A percentile compares a stretch with the other conserved stretches of the same genome.
Conservation (phyloP, 345 rosid genomes). For the Populus davidiana region DNA sequence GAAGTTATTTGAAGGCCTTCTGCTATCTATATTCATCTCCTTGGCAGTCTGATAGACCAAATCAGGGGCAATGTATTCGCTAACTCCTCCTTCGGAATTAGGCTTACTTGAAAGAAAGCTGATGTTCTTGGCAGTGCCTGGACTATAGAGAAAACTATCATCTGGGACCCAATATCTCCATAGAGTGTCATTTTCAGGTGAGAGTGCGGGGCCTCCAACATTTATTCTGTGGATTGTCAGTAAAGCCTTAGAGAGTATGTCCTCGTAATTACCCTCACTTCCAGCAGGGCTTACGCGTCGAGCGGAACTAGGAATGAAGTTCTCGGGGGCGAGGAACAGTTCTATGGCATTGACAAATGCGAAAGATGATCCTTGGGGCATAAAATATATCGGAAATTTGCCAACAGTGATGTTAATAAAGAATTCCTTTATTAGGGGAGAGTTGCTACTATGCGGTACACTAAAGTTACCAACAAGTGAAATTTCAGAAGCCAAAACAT, state of each 20-base stretch:
- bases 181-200: constrained; percentile 31
- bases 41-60: constrained; percentile 42
- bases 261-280: not conserved
- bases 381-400: constrained; percentile 24
- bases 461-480: constrained; percentile 9
- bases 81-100: not conserved
- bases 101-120: rapidly evolving
- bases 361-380: constrained; percentile 38
- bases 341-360: constrained; percentile 70
- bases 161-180: constrained; percentile 49
- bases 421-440: constrained; percentile 10
- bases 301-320: constrained; percentile 18
- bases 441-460: not conserved
- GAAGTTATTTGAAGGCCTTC: not conserved
- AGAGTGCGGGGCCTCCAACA: constrained; percentile 39
- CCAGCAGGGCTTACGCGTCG: constrained; percentile 4
- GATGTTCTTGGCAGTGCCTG: constrained; percentile 16
- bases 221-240: constrained; percentile 37
- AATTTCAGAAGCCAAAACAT: constrained; percentile 12
- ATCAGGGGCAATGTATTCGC: constrained; percentile 38
- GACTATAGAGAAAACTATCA: constrained; percentile 19
- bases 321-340: constrained; percentile 38
- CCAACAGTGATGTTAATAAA: not conserved
- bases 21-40: constrained; percentile 9
- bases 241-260: constrained; percentile 25